Base-by-base conservation (phyloP, 2,329 filamentous ascomycete species). In the Phyllosticta citribraziliensis region DNA sequence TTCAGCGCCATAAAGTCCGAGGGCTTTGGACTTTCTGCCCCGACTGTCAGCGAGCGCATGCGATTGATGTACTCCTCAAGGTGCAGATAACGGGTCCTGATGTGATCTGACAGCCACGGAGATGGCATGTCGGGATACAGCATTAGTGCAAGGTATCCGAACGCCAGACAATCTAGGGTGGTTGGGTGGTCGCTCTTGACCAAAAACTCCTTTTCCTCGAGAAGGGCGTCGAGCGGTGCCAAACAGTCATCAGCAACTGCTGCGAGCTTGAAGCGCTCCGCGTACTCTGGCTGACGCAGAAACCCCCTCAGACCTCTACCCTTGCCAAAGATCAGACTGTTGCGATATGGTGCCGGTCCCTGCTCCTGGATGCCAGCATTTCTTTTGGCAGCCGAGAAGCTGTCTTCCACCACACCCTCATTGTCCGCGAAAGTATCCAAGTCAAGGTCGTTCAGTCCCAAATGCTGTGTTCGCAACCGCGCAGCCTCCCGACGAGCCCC, bases 71-170 rank as follows among this genome's bases (percentile, higher is more conserved):
- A 80, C 9, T 62, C 66, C 5, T 66, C 67, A 35, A 80, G 68
- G 50, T 67, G 69, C 19, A 71, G 70, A 63, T 75, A 77, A 62
- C 83, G 82, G 22, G 71, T 73, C 60, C 75, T 71, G 68, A 89
- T 78, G 0, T 80, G 79, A 57, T 84, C 80, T 62, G 77, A 76
- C 5, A 88, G 73, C 85, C 85, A 89, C 19, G 81, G 72, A 60
- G 85, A 82, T 17, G 85, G 83, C 22, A 88, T 70, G 9, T 81
- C 73, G 0, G 86, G 82, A 24, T 82, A 78, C 1, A 88, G 77
- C 78, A 94, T 88, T 56, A 97, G 75, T 1, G 84, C 81, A 40
- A 97, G 77, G 71, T 95, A 96, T 11, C 87, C 94, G 67, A 90
- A 84, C 0, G 85, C 86, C 55, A 97, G 73, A 70, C 89, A 96